Conservation (phyloP, 768 basidiomycete genomes). For the Basidioascus undulatus region DNA sequence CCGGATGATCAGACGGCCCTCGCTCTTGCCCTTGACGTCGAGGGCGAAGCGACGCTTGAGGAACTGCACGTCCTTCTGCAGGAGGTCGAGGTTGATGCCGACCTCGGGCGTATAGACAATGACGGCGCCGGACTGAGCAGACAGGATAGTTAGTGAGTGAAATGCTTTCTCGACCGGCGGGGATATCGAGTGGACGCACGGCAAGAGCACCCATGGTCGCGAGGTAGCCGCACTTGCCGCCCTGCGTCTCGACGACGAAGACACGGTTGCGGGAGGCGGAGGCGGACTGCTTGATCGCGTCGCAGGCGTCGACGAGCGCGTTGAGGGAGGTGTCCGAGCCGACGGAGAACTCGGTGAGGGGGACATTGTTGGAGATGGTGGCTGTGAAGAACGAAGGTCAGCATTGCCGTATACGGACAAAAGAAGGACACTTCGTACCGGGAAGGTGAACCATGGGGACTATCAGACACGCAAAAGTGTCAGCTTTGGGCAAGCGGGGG, state of each 20-base stretch:
- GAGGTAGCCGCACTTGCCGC: slow-evolving; percentile 86
- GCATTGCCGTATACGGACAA: no score
- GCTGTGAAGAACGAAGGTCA: no score
- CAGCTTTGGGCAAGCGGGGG: not conserved
- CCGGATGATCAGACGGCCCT: slow-evolving; percentile 84
- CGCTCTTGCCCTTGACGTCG: slow-evolving; percentile 67
- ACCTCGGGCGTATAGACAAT: slow-evolving; percentile 83
- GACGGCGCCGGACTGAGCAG: slow-evolving; percentile 54
- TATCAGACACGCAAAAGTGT: no score
- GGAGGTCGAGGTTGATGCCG: slow-evolving; percentile 58
- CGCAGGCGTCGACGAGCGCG: slow-evolving; percentile 87
- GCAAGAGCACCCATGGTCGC: slow-evolving; percentile 88
- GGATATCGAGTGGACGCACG: slow-evolving; percentile 30
- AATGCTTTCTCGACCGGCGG: not conserved
- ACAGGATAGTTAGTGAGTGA: not conserved
- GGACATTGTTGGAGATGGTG: slow-evolving; percentile 94
- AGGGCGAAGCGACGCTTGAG: slow-evolving; percentile 61
- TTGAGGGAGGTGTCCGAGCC: slow-evolving; percentile 96
- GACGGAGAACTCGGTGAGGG: slow-evolving; percentile 82
- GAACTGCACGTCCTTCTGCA: slow-evolving; percentile 67
- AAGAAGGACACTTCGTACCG: slow-evolving; percentile 21
- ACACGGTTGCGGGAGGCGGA: slow-evolving; percentile 86
- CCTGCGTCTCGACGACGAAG: slow-evolving; percentile 95
- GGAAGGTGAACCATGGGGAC: slow-evolving; percentile 91
- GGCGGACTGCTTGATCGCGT: slow-evolving; percentile 95